phyloP scores from a whole-genome alignment of 495 filamentous ascomycete genomes.

The Sordaria brevicollis region DNA sequence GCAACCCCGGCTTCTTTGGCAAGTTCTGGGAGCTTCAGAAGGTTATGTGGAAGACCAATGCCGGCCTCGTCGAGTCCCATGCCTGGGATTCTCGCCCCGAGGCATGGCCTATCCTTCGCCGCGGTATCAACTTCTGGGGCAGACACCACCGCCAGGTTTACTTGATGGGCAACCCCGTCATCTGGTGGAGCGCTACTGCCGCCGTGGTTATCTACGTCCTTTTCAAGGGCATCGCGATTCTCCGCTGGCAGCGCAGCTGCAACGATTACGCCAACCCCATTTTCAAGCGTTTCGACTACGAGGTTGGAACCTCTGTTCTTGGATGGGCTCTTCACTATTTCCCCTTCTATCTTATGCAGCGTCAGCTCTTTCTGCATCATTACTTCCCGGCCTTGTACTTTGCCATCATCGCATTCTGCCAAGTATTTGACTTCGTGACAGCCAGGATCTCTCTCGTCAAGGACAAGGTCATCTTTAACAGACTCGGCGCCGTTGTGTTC shows the following conservation, averaged over 20 bases:
- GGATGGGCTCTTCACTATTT: slow-evolving; percentile 95
- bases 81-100: slow-evolving; percentile 94
- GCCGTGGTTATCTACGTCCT: slow-evolving; percentile 65
- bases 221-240: slow-evolving; percentile 79
- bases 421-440: slow-evolving; percentile 75
- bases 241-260: slow-evolving; percentile 90
- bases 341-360: slow-evolving; percentile 93
- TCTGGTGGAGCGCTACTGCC: slow-evolving; percentile 88
- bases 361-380: slow-evolving; percentile 90
- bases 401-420: slow-evolving; percentile 77
- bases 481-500: slow-evolving; percentile 56
- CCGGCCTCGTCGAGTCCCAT: slow-evolving; percentile 90
- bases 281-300: slow-evolving; percentile 96
- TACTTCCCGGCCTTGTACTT: slow-evolving; percentile 90
- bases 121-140: slow-evolving; percentile 99
- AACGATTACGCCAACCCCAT: slow-evolving; percentile 68
- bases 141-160: slow-evolving; percentile 91
- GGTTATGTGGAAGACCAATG: slow-evolving; percentile 99
- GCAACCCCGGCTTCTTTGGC: slow-evolving; percentile 88
- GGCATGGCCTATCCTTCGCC: slow-evolving; percentile 85
- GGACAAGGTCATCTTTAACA: slow-evolving; percentile 64
- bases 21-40: slow-evolving; percentile 99
- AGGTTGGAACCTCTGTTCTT: slow-evolving; percentile 80
- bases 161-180: slow-evolving; percentile 86
- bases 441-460: slow-evolving; percentile 55